Evolutionary conservation across 495 filamentous ascomycete species (phyloP).

Genomic region (Tuber melanosporum): DNA sequence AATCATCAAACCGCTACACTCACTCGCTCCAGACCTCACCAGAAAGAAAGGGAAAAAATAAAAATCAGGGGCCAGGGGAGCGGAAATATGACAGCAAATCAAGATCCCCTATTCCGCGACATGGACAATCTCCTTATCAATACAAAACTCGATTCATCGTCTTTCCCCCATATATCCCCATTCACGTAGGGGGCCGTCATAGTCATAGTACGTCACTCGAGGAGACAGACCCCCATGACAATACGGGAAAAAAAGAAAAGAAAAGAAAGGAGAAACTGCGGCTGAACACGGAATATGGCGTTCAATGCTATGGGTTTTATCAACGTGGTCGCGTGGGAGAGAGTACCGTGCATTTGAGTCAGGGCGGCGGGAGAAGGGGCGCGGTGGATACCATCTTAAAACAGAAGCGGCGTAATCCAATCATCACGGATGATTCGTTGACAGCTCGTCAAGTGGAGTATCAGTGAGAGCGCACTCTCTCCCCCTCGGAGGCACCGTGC

Average conservation of each 20-base stretch:
- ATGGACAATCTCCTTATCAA: not conserved
- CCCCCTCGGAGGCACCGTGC: not conserved
- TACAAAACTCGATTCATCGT: not conserved
- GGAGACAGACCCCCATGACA: not conserved
- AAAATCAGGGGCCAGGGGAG: not conserved
- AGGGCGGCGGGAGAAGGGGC: not conserved
- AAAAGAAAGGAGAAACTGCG: not conserved
- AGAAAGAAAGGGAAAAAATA: not conserved
- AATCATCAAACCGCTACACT: not conserved
- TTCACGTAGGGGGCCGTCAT: not conserved
- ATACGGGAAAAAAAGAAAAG: not conserved
- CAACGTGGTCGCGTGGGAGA: not conserved
- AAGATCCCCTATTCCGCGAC: not conserved
- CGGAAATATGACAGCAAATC: not conserved
- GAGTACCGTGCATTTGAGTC: not conserved
- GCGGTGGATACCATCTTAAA: not conserved
- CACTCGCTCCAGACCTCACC: not conserved
- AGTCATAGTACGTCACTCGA: not conserved
- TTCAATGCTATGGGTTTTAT: not conserved
- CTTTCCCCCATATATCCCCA: not conserved
- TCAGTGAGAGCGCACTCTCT: not conserved
- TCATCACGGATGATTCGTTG: not conserved
- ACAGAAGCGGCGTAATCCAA: not conserved
- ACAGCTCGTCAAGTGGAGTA: not conserved
- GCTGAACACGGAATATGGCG: conserved; percentile 2